Evolutionary conservation across 208 protist species (phyloP), one percentile per base, ranked within the genome.

Genomic region (Leishmania aethiopica): DNA sequence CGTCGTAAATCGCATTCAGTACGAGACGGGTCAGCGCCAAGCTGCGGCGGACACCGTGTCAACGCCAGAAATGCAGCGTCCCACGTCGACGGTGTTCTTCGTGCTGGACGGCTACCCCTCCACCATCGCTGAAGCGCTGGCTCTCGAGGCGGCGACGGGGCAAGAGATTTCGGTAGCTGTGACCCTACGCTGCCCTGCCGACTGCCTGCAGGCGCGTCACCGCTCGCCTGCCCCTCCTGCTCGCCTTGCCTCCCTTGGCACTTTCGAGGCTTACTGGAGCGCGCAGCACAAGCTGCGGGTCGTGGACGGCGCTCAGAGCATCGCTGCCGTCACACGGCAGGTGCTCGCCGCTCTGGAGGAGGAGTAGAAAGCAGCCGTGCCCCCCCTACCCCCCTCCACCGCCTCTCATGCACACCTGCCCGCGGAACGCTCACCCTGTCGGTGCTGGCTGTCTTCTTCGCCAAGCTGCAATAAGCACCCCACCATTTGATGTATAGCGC

Each of bases 31-130:
- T 62, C 62, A 69, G 76, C 60, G 55, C 70, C 71, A 37, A 75
- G 42, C 47, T 72, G 66, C 66, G 4, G 40, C 66, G 17, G 66
- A 47, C 28, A 17, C 67, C 35, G 69, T 28, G 53, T 35, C 2
- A 77, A 70, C 47, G 71, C 15, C 71, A 55, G 71, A 47, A 47
- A 25, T 13, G 66, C 66, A 51, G 47, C 28, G 28, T 40, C n/a
- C 47, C 47, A 2, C 51, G 32, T 42, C 51, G 49, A 49, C 37
- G 8, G 47, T 85, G 51, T 45, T 83, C 51, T 75, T 88, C 51
- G 49, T 91, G 22, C 72, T 91, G 1, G 88, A 91, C 42, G 88
- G 86, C 59, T 91, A 87, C 67, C 88, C 88, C n/a, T 82, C 80
- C 19, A 88, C 80, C 47, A 82, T 91, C 35, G 80, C 86, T 64